Evolutionary conservation across 306 rosid genomes (phyloP).

Genomic region (Datisca glomerata): DNA sequence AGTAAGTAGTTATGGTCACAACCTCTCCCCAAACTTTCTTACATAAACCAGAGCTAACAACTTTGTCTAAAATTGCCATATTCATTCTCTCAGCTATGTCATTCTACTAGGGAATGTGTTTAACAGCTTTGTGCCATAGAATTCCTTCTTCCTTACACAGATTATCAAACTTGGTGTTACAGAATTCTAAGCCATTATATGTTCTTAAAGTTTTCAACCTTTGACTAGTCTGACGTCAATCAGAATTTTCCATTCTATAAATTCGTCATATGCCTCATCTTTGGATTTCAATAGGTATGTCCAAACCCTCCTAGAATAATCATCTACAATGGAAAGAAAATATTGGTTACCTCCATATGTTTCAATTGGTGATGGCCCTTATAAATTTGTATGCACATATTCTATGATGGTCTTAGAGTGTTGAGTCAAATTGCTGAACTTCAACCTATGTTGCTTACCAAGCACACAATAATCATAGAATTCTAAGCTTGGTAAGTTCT

Average conservation of each 20-base stretch:
- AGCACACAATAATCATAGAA: no score
- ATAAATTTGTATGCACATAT: no score
- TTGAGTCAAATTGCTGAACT: no score
- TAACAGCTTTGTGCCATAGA: background rate
- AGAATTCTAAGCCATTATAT: background rate
- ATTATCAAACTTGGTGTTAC: background rate
- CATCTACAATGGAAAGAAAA: no score
- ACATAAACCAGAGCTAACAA: background rate
- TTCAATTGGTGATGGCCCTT: no score
- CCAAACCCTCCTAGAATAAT: no score
- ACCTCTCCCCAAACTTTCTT: background rate
- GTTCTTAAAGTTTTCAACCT: background rate
- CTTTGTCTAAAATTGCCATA: background rate
- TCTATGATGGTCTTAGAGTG: no score
- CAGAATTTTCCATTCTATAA: background rate
- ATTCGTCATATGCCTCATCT: no score
- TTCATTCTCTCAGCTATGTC: background rate
- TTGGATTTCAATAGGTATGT: no score
- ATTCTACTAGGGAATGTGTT: background rate
- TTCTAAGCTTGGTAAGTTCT: background rate
- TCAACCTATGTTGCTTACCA: no score
- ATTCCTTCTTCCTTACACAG: background rate
- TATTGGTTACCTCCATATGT: no score
- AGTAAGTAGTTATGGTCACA: background rate
- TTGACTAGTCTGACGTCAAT: background rate